Percentiles rank a stretch among this genome's conserved stretches.
Conservation (phyloP, 352 stramenopile genomes). For the Thraustotheca clavata region DNA sequence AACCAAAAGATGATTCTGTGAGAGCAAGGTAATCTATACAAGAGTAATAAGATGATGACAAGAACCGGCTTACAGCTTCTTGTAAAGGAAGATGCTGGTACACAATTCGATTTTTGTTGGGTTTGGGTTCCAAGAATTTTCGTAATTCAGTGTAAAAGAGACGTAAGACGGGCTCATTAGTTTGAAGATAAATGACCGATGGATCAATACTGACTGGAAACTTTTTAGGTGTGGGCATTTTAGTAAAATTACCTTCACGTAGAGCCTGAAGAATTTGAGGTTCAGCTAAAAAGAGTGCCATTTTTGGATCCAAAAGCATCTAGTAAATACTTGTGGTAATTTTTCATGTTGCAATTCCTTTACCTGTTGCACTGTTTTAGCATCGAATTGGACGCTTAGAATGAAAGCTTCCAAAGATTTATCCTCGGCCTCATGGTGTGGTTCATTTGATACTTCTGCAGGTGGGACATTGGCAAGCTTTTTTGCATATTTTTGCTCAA, state of each 20-base stretch:
- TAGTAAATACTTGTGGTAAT: neutral
- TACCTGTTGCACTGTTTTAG: constrained; percentile 10
- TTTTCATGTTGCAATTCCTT: neutral
- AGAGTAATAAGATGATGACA: neutral
- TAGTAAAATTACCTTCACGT: neutral
- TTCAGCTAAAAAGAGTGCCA: constrained; percentile 10
- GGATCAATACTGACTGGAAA: constrained; percentile 10
- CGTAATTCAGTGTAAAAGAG: constrained; percentile 20
- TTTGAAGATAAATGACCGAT: constrained; percentile 20
- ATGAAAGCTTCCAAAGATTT: constrained; percentile 20
- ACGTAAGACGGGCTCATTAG: constrained; percentile 10
- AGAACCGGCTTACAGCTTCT: neutral
- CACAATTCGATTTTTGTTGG: neutral
- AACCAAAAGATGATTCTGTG: neutral
- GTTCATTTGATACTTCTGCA: too few species aligned
- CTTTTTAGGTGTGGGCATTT: neutral
- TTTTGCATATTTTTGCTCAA: constrained; percentile 9
- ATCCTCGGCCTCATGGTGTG: neutral
- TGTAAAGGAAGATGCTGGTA: constrained; percentile 7
- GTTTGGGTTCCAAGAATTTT: neutral
- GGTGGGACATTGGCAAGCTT: neutral
- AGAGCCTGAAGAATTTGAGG: constrained; percentile 14
- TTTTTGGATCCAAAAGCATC: constrained; percentile 17
- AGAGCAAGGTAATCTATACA: neutral
- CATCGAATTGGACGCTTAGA: constrained; percentile 17